These are phyloP conservation scores for Fusarium sp. DNA, from an alignment of 2,329 filamentous ascomycete genomes.

Conservation along the genomic window DNA sequence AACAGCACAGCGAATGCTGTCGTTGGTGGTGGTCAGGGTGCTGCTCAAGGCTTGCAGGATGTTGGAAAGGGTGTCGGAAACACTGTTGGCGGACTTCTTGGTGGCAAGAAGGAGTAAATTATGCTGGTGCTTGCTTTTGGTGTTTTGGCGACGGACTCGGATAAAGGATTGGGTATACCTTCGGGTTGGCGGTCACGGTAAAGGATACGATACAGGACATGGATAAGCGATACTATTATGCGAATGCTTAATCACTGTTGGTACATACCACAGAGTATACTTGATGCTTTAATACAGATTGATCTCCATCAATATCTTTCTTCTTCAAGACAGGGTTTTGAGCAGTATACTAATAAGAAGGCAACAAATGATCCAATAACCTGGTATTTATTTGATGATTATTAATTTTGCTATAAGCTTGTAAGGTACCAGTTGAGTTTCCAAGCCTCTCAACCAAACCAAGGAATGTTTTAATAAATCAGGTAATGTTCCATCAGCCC, in stretches of 20 bases:
- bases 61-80: conserved; percentile 27
- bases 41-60: conserved; percentile 49
- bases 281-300: not conserved
- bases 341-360: not conserved
- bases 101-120: conserved; percentile 49
- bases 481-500: not conserved
- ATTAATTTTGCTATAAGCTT: not conserved
- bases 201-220: not conserved
- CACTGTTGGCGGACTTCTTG: conserved; percentile 53
- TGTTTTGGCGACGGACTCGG: conserved; percentile 14
- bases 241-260: conserved; percentile 15
- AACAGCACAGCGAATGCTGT: conserved; percentile 46
- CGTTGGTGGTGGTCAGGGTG: conserved; percentile 50
- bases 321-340: no score
- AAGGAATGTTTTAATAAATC: conserved; percentile 6
- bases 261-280: not conserved
- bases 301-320: not conserved
- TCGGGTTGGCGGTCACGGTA: not conserved
- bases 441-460: conserved; percentile 4
- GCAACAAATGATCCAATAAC: not conserved
- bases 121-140: not conserved
- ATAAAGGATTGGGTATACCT: conserved; percentile 3
- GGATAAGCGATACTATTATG: not conserved
- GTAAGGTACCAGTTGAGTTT: not conserved
- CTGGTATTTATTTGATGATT: not conserved